Evolutionary conservation across 2,329 filamentous ascomycete genomes (phyloP), one percentile per base, ranked within the genome.

Genomic region (Trichoderma brevicompactum): DNA sequence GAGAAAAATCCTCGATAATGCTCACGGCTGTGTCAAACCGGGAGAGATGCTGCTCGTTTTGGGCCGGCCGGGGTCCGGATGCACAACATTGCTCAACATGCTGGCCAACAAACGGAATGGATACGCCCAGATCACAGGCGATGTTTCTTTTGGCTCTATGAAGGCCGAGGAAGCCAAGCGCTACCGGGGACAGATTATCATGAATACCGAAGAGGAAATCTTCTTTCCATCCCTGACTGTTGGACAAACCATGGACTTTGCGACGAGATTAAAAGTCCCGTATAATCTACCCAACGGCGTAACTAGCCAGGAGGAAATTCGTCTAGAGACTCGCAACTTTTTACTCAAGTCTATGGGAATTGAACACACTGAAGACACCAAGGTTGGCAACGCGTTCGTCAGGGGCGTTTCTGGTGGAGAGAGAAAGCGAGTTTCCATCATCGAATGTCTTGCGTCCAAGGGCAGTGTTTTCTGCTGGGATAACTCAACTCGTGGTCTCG

Each of bases 41-140:
- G 90, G 89, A 19, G 88, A 91, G 75, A 90, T 91, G 89, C 76
- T 91, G 1, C 78, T 91, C 0, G 88, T 92, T 0, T 79, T 92
- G 0, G 89, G 89, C 3, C 82, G 88, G 1, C 89, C 89, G 0
- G 89, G 89, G 0, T 82, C 87, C 2, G 89, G 89, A 40, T 92
- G 90, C 73, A 91, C 89, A 0, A 90, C 89, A 0, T 80, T 92
- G 15, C 79, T 93, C 52, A 92, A 90, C 70, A 81, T 90, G 70
- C 80, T 92, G 5, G 82, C 88, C 58, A 92, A 92, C 70, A 82
- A 85, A 64, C 79, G 88, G 43, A 76, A 75, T 5, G 88, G 88
- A 3, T 91, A 84, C 69, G 79, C 82, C 46, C 79, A 79, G 2
- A 81, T 91, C 2, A 74, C 80, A 0, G 89, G 88, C 0, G 82